Evolutionary conservation across 371 early-diverging fungal genomes (phyloP).

Genomic region (Actinomucor elegans): DNA sequence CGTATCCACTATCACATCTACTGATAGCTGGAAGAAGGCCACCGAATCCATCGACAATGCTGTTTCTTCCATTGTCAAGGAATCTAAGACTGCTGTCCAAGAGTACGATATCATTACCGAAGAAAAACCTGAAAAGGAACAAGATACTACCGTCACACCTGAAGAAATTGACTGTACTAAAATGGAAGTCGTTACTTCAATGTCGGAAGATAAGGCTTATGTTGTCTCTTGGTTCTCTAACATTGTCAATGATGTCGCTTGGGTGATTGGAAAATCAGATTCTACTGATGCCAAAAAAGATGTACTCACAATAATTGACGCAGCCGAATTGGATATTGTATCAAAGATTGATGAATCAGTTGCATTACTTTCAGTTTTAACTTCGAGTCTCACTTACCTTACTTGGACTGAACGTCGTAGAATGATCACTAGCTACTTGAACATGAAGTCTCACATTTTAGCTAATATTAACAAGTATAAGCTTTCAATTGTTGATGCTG

Average conservation of each 20-base stretch:
- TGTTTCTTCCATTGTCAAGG: not conserved
- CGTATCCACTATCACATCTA: not conserved
- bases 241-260: slow-evolving; percentile 12
- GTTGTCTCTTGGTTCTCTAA: slow-evolving; percentile 17
- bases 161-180: slow-evolving; percentile 14
- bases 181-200: slow-evolving; percentile 17
- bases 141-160: not conserved
- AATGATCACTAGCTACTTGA: slow-evolving; percentile 23
- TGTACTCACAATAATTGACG: slow-evolving; percentile 10
- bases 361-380: slow-evolving; percentile 9
- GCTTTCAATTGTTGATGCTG: not conserved
- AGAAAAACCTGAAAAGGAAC: not conserved
- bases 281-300: not conserved
- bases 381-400: slow-evolving; percentile 9
- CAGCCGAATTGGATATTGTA: slow-evolving; percentile 18
- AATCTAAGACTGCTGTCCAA: slow-evolving; percentile 5
- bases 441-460: slow-evolving; percentile 20
- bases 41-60: not conserved
- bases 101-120: not conserved
- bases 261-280: not conserved
- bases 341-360: slow-evolving; percentile 21
- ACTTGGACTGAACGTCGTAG: slow-evolving; percentile 27
- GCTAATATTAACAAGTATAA: slow-evolving; percentile 16
- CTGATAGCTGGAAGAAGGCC: slow-evolving; percentile 9
- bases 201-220: slow-evolving; percentile 21